phyloP scores from a whole-genome alignment of 148 eudicot genomes.

The Chenopodium formosanum region DNA sequence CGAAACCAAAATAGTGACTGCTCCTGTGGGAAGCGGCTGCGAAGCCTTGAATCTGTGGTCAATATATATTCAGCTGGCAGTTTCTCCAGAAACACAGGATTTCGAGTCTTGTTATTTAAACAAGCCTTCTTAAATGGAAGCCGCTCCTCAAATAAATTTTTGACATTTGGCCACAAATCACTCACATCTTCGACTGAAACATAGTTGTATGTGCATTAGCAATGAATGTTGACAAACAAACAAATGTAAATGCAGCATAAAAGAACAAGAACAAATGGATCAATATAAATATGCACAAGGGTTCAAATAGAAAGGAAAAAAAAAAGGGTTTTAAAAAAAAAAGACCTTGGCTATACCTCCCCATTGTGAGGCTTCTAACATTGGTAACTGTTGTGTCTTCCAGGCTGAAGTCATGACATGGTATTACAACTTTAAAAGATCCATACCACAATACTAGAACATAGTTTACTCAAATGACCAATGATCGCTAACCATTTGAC shows the following conservation, averaged over 20 bases:
- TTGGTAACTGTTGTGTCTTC: not conserved
- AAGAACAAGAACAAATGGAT: not conserved
- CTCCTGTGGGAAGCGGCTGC: slow-evolving; percentile 88
- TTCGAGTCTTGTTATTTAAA: slow-evolving; percentile 87
- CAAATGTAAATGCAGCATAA: not conserved
- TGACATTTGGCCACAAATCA: slow-evolving; percentile 84
- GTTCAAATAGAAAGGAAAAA: not conserved
- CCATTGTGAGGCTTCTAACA: not conserved
- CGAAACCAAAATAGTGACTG: slow-evolving; percentile 87
- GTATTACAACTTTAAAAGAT: not conserved
- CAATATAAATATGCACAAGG: not conserved
- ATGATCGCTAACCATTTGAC: not conserved
- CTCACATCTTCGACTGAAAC: slow-evolving; percentile 94
- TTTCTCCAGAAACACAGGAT: slow-evolving; percentile 72
- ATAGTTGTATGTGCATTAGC: slow-evolving; percentile 13
- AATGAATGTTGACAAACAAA: not conserved
- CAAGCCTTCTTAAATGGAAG: slow-evolving; percentile 71
- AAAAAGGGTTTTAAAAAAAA: not conserved
- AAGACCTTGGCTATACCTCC: not conserved
- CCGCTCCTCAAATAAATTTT: slow-evolving; percentile 65
- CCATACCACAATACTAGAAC: not conserved
- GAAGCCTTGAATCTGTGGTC: slow-evolving; percentile 92
- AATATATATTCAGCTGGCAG: slow-evolving; percentile 78
- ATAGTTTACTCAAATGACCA: not conserved
- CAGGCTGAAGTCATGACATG: not conserved